Conservation (phyloP, 208 protist species). For the Wallacemonas sp. region DNA sequence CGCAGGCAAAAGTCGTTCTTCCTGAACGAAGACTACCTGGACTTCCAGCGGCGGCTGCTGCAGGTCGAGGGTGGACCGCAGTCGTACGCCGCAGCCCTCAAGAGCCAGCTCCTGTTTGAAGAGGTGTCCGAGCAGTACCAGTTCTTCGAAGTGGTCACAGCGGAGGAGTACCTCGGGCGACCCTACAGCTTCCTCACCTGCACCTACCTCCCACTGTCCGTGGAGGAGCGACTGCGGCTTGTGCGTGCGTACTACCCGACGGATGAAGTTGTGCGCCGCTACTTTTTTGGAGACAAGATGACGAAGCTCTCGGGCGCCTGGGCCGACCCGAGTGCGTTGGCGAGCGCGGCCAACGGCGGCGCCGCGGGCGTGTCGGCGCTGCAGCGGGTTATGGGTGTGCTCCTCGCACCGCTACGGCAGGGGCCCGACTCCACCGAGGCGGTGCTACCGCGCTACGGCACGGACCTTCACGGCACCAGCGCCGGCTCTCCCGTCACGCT, state of each 20-base stretch:
- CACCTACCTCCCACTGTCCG: slow-evolving; percentile 62
- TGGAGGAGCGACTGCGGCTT: slow-evolving; percentile 59
- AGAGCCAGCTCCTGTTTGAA: slow-evolving; percentile 52
- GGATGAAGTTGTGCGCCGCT: slow-evolving; percentile 54
- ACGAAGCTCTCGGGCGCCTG: slow-evolving; percentile 39
- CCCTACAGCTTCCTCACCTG: slow-evolving; percentile 86
- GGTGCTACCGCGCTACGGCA: too few species aligned
- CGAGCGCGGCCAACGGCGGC: not conserved
- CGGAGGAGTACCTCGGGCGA: slow-evolving; percentile 56
- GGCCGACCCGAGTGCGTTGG: not conserved
- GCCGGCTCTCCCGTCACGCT: too few species aligned
- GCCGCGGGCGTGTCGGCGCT: not conserved
- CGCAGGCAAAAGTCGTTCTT: slow-evolving; percentile 29
- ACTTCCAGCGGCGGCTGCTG: slow-evolving; percentile 56
- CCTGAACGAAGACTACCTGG: slow-evolving; percentile 43
- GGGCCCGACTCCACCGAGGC: too few species aligned
- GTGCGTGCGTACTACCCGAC: slow-evolving; percentile 83
- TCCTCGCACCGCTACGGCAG: not conserved
- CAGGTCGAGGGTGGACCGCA: slow-evolving; percentile 25
- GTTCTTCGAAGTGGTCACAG: slow-evolving; percentile 58
- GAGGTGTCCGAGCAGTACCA: slow-evolving; percentile 81
- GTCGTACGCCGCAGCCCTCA: slow-evolving; percentile 28
- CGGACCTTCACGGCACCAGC: not conserved
- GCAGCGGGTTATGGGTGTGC: not conserved
- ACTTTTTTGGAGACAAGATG: slow-evolving; percentile 75